These are phyloP conservation scores for Auxenochlorella protothecoides DNA, from an alignment of 139 green algal species.

Conservation along the genomic window DNA sequence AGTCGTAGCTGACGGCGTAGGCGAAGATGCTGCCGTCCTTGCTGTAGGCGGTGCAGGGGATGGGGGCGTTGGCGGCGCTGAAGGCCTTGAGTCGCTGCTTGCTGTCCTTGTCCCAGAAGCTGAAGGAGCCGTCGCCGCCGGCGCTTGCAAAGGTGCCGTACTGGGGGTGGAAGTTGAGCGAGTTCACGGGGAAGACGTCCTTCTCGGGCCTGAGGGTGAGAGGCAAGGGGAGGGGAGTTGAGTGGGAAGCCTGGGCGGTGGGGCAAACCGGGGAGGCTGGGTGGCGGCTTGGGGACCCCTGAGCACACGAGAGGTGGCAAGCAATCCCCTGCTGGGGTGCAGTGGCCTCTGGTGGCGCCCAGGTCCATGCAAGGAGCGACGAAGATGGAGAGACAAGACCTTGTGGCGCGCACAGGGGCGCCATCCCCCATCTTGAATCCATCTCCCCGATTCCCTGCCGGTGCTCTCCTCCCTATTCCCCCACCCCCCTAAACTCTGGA, in stretches of 20 bases:
- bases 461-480: not conserved
- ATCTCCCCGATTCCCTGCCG: not conserved
- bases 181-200: slow-evolving; percentile 95
- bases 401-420: not conserved
- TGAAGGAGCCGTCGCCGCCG: slow-evolving; percentile 85
- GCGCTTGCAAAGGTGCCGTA: slow-evolving; percentile 87
- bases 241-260: too few species aligned
- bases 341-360: too few species aligned
- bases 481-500: not conserved
- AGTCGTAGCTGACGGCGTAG: slow-evolving; percentile 88
- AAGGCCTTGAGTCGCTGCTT: slow-evolving; percentile 96
- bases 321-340: too few species aligned
- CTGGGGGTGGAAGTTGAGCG: slow-evolving; percentile 82
- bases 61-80: slow-evolving; percentile 58
- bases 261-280: too few species aligned
- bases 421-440: not conserved
- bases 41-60: slow-evolving; percentile 81
- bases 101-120: slow-evolving; percentile 98
- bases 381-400: not conserved
- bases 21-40: slow-evolving; percentile 79
- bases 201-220: slow-evolving; percentile 31
- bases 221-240: not conserved
- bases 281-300: too few species aligned
- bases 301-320: too few species aligned
- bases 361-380: not conserved